phyloP scores from a whole-genome alignment of 441 rosid genomes.

The Brassica balearica region DNA sequence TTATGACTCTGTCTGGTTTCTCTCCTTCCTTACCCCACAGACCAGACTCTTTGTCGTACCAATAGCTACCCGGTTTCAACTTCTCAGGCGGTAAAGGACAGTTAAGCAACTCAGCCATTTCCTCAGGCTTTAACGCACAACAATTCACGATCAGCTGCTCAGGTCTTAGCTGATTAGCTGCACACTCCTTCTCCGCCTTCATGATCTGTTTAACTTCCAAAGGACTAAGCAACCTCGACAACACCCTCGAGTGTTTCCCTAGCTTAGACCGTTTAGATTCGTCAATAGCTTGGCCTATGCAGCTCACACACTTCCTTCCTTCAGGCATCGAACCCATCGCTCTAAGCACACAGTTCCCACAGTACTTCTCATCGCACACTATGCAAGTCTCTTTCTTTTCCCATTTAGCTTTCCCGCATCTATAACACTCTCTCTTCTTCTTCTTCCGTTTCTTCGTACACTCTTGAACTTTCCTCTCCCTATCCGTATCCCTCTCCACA shows the following conservation, averaged over 20 bases:
- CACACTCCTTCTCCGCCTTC: conserved; percentile 97
- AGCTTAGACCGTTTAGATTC: conserved; percentile 81
- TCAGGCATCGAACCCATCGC: conserved; percentile 99
- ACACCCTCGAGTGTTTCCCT: conserved; percentile 82
- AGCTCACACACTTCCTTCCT: conserved; percentile 95
- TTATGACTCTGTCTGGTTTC: conserved; percentile 81
- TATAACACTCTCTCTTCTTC: conserved; percentile 66
- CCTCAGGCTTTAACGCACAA: conserved; percentile 81
- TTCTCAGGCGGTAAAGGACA: conserved; percentile 83
- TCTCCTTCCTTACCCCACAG: conserved; percentile 99
- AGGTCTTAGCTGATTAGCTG: conserved; percentile 96
- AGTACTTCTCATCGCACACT: conserved; percentile 93
- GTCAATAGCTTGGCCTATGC: conserved; percentile 85
- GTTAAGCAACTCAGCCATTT: conserved; percentile 87
- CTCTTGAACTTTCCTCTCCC: conserved; percentile 61
- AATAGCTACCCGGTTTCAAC: conserved; percentile 94
- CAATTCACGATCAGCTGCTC: conserved; percentile 96
- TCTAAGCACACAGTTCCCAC: conserved; percentile 93
- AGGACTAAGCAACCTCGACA: conserved; percentile 88
- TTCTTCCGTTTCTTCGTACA: conserved; percentile 70
- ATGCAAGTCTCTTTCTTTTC: conserved; percentile 90
- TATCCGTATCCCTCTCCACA: conserved; percentile 48
- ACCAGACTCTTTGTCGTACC: conserved; percentile 99
- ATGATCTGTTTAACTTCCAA: conserved; percentile 96
- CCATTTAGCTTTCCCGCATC: conserved; percentile 95